Conservation (phyloP, 2,329 filamentous ascomycete genomes). For the Bipolaris gigantea region DNA sequence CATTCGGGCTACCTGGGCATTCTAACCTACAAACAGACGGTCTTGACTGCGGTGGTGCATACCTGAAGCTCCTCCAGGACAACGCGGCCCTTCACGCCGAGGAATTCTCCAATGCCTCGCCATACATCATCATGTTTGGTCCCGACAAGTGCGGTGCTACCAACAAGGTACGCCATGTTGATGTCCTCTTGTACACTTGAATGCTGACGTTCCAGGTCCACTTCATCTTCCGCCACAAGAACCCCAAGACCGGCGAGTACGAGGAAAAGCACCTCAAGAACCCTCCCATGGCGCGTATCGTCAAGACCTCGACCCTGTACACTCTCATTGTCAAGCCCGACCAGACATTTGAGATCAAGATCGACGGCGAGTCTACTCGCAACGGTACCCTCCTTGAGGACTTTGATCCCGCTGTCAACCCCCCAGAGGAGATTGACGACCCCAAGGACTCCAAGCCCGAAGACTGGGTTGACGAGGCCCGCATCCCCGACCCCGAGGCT, state of each 20-base stretch:
- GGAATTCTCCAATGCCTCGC: conserved; percentile 96
- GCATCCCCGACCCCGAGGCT: conserved; percentile 88
- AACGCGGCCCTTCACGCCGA: conserved; percentile 96
- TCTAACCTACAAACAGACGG: conserved; percentile 64
- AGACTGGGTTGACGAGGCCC: conserved; percentile 91
- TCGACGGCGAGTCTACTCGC: conserved; percentile 87
- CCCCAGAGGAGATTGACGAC: conserved; percentile 91
- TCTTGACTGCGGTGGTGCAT: conserved; percentile 96
- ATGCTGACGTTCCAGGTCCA: conserved; percentile 56
- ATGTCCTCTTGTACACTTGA: background rate
- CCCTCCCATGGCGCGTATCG: conserved; percentile 81
- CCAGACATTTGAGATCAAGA: conserved; percentile 90
- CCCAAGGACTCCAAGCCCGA: conserved; percentile 90
- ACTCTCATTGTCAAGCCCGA: conserved; percentile 95
- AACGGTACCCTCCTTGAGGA: conserved; percentile 91
- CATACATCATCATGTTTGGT: conserved; percentile 99
- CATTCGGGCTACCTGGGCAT: background rate
- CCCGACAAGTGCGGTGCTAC: conserved; percentile 98
- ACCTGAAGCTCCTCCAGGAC: conserved; percentile 97
- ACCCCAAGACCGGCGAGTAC: conserved; percentile 99
- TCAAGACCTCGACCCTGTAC: conserved; percentile 93
- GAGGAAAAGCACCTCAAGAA: conserved; percentile 97
- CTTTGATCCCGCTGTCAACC: conserved; percentile 93
- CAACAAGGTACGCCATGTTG: conserved; percentile 74
- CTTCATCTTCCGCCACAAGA: conserved; percentile 99